A percentile compares a stretch with the other conserved stretches of the same genome.
These are phyloP conservation scores for Sphagnum contortum DNA, from an alignment of 225 moss, liverwort and hornwort genomes.

Conservation along the genomic window DNA sequence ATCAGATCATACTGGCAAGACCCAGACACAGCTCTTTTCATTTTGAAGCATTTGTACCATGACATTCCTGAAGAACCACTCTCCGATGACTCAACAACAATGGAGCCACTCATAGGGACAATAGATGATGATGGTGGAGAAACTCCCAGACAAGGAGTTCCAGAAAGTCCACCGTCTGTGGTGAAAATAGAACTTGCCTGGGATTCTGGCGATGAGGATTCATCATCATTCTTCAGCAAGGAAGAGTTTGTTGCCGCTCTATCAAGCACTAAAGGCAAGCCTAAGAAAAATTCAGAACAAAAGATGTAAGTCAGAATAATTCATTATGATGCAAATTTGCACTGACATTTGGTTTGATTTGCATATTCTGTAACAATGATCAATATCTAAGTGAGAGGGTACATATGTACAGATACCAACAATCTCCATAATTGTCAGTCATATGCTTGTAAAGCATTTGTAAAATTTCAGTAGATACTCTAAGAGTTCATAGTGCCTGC, in stretches of 20 bases:
- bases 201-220: slow-evolving; percentile 60
- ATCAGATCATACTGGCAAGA: slow-evolving; percentile 94
- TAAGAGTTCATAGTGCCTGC: too few relatives aligned
- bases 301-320: too few relatives aligned
- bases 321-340: too few relatives aligned
- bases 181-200: slow-evolving; percentile 42
- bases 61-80: slow-evolving; percentile 67
- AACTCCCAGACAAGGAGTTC: slow-evolving; percentile 8
- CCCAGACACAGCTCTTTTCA: slow-evolving; percentile 92
- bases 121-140: slow-evolving; percentile 33
- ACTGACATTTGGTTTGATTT: too few relatives aligned
- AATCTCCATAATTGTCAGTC: too few relatives aligned
- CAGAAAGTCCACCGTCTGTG: slow-evolving; percentile 12
- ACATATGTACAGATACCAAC: too few relatives aligned
- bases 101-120: slow-evolving; percentile 32
- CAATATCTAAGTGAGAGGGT: too few relatives aligned
- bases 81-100: slow-evolving; percentile 18
- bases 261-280: too few relatives aligned
- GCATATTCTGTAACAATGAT: too few relatives aligned
- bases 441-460: too few relatives aligned
- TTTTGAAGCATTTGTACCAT: slow-evolving; percentile 79
- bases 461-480: too few relatives aligned
- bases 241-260: slow-evolving; percentile 55
- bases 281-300: too few relatives aligned
- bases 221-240: slow-evolving; percentile 61